These are phyloP conservation scores for Apiospora pterosperma DNA, from an alignment of 2,329 filamentous ascomycete genomes.

Conservation along the genomic window DNA sequence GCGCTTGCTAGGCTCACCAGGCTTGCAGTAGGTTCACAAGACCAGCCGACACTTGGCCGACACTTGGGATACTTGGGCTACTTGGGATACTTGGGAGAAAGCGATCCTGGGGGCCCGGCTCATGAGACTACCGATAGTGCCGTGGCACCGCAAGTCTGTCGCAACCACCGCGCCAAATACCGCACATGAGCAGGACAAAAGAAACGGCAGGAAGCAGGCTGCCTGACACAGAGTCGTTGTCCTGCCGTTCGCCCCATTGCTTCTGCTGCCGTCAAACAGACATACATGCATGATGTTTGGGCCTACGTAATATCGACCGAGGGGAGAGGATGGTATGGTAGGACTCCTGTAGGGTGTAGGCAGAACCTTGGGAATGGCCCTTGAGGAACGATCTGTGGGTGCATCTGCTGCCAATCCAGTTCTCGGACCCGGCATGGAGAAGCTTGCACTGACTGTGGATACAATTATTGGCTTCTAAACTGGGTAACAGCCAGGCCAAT, in stretches of 20 bases:
- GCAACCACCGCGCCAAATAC: neutral
- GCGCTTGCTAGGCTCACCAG: neutral
- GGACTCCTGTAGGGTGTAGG: neutral
- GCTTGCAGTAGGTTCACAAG: neutral
- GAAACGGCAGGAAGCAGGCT: neutral
- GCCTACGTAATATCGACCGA: neutral
- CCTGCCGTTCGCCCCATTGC: neutral
- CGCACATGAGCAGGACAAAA: neutral
- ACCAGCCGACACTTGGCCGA: neutral
- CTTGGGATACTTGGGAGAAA: neutral
- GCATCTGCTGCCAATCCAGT: neutral
- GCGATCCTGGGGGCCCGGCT: neutral
- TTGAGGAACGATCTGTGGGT: neutral
- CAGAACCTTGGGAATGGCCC: neutral
- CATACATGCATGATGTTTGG: neutral
- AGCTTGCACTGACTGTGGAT: neutral
- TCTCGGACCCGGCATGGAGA: neutral
- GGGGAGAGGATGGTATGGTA: neutral
- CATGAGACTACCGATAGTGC: slow-evolving; percentile 1
- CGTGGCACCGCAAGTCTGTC: slow-evolving; percentile 1
- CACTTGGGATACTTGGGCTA: neutral
- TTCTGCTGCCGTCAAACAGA: neutral
- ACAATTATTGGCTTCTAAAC: neutral
- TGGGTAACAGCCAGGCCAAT: neutral
- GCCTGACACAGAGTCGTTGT: neutral